Conservation (phyloP, 2,329 filamentous ascomycete species). For the Gyromitra esculenta region DNA sequence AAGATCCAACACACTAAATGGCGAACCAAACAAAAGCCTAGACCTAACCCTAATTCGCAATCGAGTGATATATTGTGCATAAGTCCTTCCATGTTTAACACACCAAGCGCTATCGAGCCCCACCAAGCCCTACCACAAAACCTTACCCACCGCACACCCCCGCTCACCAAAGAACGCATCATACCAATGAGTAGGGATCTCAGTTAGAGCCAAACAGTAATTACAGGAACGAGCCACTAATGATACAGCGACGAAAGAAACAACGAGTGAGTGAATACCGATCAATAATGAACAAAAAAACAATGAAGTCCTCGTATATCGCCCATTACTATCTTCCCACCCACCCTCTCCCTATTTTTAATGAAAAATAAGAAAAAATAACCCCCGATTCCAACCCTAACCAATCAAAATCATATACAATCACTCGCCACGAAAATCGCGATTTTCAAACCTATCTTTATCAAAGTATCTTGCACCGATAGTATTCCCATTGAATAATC, state of each 20-base stretch:
- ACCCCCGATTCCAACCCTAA: not conserved
- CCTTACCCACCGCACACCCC: not conserved
- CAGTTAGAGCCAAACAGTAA: not conserved
- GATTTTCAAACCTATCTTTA: conserved; percentile 80
- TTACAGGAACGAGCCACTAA: not conserved
- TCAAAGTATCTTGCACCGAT: conserved; percentile 87
- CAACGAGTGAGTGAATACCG: too few species aligned
- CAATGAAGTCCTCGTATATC: too few species aligned
- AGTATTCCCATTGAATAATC: conserved; percentile 85
- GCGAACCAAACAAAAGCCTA: too few species aligned
- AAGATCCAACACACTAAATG: too few species aligned
- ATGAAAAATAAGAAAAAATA: conserved; percentile 3
- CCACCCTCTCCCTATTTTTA: not conserved
- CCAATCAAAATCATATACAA: not conserved
- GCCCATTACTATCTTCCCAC: not conserved
- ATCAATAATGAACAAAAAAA: too few species aligned
- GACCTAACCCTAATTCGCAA: too few species aligned
- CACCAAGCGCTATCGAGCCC: not conserved
- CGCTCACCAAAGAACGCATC: not conserved
- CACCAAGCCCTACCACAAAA: not conserved
- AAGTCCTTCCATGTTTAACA: too few species aligned
- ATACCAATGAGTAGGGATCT: not conserved
- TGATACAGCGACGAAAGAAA: not conserved
- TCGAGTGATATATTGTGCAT: too few species aligned
- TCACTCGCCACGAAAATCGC: conserved; percentile 62